Evolutionary conservation across 768 basidiomycete species (phyloP).

Genomic region (Suillus americanus): DNA sequence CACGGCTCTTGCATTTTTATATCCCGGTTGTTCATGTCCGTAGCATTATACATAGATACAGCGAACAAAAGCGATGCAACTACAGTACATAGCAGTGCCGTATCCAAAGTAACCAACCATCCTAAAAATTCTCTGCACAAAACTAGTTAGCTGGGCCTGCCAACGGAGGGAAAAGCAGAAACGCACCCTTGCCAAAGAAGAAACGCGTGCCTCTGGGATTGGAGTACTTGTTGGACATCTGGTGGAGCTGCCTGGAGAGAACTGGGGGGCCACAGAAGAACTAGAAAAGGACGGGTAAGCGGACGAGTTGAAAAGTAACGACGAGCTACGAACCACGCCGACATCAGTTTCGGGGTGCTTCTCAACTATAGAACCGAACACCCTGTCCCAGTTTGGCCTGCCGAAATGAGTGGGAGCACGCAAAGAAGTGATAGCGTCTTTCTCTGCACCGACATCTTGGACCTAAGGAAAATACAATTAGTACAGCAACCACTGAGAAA

Average conservation of each 20-base stretch:
- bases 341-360: slow-evolving; percentile 89
- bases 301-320: neutral
- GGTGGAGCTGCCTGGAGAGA: slow-evolving; percentile 70
- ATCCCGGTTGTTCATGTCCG: neutral
- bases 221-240: slow-evolving; percentile 85
- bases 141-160: neutral
- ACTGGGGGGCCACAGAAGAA: slow-evolving; percentile 88
- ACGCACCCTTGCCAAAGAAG: slow-evolving; percentile 86
- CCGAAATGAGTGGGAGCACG: slow-evolving; percentile 93
- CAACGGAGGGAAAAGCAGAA: neutral
- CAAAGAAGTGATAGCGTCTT: slow-evolving; percentile 86
- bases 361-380: slow-evolving; percentile 70
- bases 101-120: neutral
- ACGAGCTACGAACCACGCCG: slow-evolving; percentile 59
- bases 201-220: slow-evolving; percentile 75
- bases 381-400: slow-evolving; percentile 81
- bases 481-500: slow-evolving; percentile 5
- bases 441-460: slow-evolving; percentile 90
- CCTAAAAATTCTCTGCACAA: slow-evolving; percentile 23
- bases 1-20: neutral
- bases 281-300: slow-evolving; percentile 35
- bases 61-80: neutral
- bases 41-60: neutral
- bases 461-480: slow-evolving; percentile 38
- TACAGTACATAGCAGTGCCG: neutral